Evolutionary conservation across 2,329 filamentous ascomycete species (phyloP), one percentile per base, ranked within the genome.

Genomic region (Sordariomycetes sp.): DNA sequence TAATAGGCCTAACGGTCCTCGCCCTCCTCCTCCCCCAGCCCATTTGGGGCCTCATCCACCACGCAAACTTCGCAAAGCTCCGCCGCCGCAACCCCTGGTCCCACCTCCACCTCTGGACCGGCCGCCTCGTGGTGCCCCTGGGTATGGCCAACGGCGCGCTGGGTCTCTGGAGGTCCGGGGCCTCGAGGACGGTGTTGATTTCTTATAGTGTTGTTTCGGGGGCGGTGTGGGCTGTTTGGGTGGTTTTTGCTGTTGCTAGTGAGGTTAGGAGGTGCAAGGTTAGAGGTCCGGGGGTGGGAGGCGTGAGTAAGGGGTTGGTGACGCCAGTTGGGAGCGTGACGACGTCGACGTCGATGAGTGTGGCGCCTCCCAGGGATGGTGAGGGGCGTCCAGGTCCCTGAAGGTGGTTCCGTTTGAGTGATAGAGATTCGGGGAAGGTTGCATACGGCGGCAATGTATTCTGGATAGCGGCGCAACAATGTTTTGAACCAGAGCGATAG

Each of bases 111-210:
- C 62, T 77, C 10, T 71, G 71, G 68, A 65, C 72, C 60, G 74
- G 75, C 48, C 70, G 75, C 10, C 53, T 66, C 13, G 60, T 63
- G 1, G 65, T 76, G 20, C 65, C 69, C 0, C 63, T 76, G 0
- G 74, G 74, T 25, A 74, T 76, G 56, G 64, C 75, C 58, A 74
- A 75, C 62, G 74, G 74, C 2, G 74, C 72, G 0, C 64, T 76
- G 1, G 74, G 74, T 1, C 62, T 77, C 35, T 61, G 64, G n/a
- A 62, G 76, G 3, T 67, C 73, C 10, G 59, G 61, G 17, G 69
- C 69, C 0, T 32, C 62, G 0, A 53, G 55, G 20, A 58, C 61
- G 2, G 50, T 64, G 54, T 68, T 70, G 61, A 62, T 65, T 1
- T 70, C 69, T 10, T 76, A 76, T 59, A 63, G 65, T 24, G 66